Evolutionary conservation across 2,329 filamentous ascomycete genomes (phyloP), one percentile per base, ranked within the genome.

Genomic region (Pseudogymnoascus sp.): DNA sequence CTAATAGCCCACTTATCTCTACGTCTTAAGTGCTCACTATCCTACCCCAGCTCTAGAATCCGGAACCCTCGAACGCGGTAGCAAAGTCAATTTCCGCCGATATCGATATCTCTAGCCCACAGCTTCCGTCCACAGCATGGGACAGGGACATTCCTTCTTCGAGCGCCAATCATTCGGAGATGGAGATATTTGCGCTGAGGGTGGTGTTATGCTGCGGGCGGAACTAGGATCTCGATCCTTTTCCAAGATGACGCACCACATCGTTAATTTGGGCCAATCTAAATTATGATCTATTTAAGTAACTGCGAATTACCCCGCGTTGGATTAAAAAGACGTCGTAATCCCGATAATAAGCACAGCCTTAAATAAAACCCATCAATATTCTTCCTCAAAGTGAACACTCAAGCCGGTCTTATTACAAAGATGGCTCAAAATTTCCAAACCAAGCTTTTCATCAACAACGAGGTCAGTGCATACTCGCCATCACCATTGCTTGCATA

Each of bases 381-480:
- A 40, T 18, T 40, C 39, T 16, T 40, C 36, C 3, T 18, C 39
- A 18, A 18, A 18, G n/a, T 40, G 10, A 18, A 18, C 37, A 16
- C 37, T 39, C 14, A 39, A 39, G 5, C 8, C 2, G 37, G 37
- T 16, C 37, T 8, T 2, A 39, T 39, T n/a, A 14, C 37, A 40
- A 40, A 40, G n/a, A 40, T 40, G 39, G 39, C 39, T 18, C n/a
- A 40, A 40, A 40, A 40, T 18, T 18, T 40, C 3, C 39, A 40
- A n/a, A 66, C 63, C 7, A 62, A 61, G 23, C 73, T 82, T 62
- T 80, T 81, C 67, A 81, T 83, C 71, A 80, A 82, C 68, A 79
- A 80, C 68, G 73, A 79, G 72, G 39, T 79, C 39, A 37, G 39
- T 64, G 5, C 45, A 16, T 42, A 18, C 4, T 40, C 34, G 39